phyloP scores from a whole-genome alignment of 108 stramenopile species.

The Chaetoceros muelleri region DNA sequence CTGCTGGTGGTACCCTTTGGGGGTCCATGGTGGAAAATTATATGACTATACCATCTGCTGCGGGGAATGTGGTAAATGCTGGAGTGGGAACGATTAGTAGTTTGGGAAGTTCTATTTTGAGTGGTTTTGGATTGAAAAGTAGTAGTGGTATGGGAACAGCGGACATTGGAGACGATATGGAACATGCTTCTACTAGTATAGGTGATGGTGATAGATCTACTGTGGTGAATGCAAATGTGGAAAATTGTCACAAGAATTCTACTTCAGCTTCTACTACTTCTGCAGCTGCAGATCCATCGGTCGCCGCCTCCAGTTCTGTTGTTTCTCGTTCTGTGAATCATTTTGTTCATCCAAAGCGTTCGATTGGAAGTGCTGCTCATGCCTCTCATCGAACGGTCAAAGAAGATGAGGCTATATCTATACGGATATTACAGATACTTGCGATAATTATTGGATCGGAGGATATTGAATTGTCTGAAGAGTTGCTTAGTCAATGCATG shows the following conservation, averaged over 20 bases:
- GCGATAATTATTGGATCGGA: constrained; percentile 34
- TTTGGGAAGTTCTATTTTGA: background rate
- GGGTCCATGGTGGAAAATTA: no score
- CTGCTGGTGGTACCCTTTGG: no score
- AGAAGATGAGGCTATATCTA: constrained; percentile 30
- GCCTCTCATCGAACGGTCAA: constrained; percentile 16
- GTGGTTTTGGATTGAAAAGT: background rate
- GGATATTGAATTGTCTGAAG: constrained; percentile 19
- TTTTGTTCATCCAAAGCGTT: background rate
- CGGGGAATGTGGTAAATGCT: background rate
- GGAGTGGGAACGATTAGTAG: background rate
- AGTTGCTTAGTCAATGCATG: constrained; percentile 24
- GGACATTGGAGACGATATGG: no score
- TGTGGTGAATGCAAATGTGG: background rate
- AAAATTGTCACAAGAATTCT: background rate
- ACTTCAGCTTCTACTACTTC: background rate
- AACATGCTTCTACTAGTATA: no score
- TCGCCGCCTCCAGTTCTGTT: no score
- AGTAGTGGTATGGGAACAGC: background rate
- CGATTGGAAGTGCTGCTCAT: background rate
- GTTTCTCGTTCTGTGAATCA: no score
- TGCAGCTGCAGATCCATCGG: no score
- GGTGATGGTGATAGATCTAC: background rate
- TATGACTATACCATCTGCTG: background rate
- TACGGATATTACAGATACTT: constrained; percentile 30